phyloP scores from a whole-genome alignment of 176 grass and related monocot genomes.

The sorghum (Sorghum bicolor) region DNA sequence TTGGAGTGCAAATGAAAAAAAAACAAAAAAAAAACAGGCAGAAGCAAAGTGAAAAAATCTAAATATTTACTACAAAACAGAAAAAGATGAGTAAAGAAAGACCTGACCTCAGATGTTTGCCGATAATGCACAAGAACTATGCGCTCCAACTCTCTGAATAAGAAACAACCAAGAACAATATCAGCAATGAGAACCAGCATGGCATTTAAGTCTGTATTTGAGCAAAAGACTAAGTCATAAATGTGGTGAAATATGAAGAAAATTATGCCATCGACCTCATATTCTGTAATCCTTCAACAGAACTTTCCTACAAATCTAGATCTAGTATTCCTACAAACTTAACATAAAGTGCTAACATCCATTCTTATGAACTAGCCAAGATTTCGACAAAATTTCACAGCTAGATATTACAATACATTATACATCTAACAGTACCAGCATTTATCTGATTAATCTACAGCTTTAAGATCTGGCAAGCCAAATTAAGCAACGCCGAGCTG shows the following conservation, averaged over 20 bases:
- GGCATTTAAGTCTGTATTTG: slow-evolving; percentile 13
- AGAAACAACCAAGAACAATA: slow-evolving; percentile 46
- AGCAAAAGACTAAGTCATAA: slow-evolving; percentile 17
- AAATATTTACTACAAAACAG: slow-evolving; percentile 23
- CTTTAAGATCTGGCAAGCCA: not conserved
- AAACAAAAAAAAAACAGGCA: not conserved
- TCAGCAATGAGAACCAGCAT: slow-evolving; percentile 21
- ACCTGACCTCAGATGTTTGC: slow-evolving; percentile 72
- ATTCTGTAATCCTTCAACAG: not conserved
- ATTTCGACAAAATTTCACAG: not conserved
- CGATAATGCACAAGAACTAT: slow-evolving; percentile 98
- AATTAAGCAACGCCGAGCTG: not conserved
- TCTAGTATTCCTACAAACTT: slow-evolving; percentile 9
- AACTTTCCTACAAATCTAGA: slow-evolving; percentile 15
- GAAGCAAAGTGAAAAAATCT: not conserved
- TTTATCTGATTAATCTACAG: not conserved
- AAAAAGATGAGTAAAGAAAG: slow-evolving; percentile 25
- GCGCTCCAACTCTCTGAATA: slow-evolving; percentile 84
- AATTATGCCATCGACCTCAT: slow-evolving; percentile 1
- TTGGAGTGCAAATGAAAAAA: not conserved
- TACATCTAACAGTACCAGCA: not conserved
- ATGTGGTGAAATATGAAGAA: slow-evolving; percentile 1
- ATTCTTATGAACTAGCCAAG: not conserved
- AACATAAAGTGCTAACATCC: not conserved
- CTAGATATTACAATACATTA: not conserved